Percentiles rank a stretch among this genome's conserved stretches.
Evolutionary conservation across 805 yeast genomes (phyloP).

Genomic region (Isabelozyma gotoi): DNA sequence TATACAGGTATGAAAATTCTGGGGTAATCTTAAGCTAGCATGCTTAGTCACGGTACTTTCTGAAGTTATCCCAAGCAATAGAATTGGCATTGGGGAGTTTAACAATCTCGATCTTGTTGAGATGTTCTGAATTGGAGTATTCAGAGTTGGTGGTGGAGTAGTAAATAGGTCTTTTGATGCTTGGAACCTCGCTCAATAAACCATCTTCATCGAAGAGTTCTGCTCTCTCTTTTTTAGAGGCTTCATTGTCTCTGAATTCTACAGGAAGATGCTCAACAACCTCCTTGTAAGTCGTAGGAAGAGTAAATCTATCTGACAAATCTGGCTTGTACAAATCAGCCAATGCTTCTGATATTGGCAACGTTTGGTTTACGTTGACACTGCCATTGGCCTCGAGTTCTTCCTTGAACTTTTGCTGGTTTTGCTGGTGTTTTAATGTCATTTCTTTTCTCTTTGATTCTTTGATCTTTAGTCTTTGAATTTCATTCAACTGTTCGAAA

Average conservation of each 20-base stretch:
- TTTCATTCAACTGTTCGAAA: conserved; percentile 32
- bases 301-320: conserved; percentile 24
- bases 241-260: conserved; percentile 24
- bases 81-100: conserved; percentile 44
- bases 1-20: background rate
- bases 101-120: conserved; percentile 37
- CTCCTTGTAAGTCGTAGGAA: conserved; percentile 34
- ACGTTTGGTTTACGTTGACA: background rate
- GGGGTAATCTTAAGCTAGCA: background rate
- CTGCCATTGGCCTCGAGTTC: conserved; percentile 1
- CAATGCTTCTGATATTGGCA: conserved; percentile 10
- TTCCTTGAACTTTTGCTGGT: conserved; percentile 9
- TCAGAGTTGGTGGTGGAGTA: conserved; percentile 31
- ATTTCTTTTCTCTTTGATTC: conserved; percentile 11
- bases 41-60: conserved; percentile 23
- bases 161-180: conserved; percentile 36
- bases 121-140: conserved; percentile 27
- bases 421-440: conserved; percentile 11
- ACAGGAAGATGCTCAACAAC: conserved; percentile 31
- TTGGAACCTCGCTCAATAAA: conserved; percentile 13
- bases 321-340: conserved; percentile 11
- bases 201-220: conserved; percentile 6
- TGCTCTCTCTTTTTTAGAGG: conserved; percentile 4
- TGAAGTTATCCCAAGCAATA: conserved; percentile 44
- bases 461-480: conserved; percentile 14